Conservation (phyloP, 2,329 filamentous ascomycete genomes). For the Botrytis fragariae region DNA sequence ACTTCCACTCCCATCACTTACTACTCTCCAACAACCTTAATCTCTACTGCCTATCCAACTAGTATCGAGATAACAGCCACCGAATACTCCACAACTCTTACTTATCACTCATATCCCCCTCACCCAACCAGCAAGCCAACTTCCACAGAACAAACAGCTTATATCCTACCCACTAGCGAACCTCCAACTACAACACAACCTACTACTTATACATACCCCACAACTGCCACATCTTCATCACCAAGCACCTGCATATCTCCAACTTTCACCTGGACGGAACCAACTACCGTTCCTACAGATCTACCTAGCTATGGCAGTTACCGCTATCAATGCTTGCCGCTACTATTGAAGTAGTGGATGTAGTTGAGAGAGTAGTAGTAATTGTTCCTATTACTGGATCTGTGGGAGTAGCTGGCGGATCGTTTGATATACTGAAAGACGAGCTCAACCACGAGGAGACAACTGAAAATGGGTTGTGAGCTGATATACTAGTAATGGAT, state of each 20-base stretch:
- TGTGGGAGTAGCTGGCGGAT: background rate
- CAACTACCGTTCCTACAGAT: background rate
- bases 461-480: background rate
- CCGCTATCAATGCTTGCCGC: background rate
- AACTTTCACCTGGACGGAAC: background rate
- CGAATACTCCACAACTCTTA: background rate
- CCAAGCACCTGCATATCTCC: background rate
- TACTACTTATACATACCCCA: background rate
- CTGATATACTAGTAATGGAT: background rate
- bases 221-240: background rate
- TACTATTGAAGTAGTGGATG: background rate
- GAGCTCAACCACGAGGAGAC: background rate
- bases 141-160: too few species aligned
- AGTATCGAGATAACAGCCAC: background rate
- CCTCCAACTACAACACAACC: background rate
- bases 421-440: background rate
- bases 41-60: background rate
- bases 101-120: background rate
- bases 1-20: background rate
- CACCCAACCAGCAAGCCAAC: too few species aligned
- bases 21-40: background rate
- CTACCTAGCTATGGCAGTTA: background rate
- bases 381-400: background rate
- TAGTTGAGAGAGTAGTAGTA: background rate
- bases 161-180: too few species aligned